Evolutionary conservation across 352 stramenopile genomes (phyloP).

Genomic region (Pythium diclinum): DNA sequence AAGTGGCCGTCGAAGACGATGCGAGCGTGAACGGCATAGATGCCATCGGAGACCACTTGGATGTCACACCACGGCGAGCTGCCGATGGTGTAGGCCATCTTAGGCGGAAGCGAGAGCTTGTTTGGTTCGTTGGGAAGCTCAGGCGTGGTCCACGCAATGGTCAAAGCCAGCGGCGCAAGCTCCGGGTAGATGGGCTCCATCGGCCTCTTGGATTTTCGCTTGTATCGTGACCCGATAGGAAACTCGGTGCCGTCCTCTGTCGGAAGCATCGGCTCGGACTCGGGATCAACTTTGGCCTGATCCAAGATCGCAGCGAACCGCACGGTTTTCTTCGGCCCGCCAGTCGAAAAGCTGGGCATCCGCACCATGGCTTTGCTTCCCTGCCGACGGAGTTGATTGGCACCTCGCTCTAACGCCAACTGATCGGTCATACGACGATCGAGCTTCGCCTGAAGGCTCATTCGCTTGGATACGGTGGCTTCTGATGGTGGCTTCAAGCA

Average conservation of each 20-base stretch:
- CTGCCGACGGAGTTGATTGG: conserved; percentile 8
- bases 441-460: conserved; percentile 17
- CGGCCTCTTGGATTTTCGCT: conserved; percentile 34
- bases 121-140: conserved; percentile 21
- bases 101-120: conserved; percentile 23
- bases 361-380: conserved; percentile 13
- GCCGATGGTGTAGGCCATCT: conserved; percentile 48
- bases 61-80: conserved; percentile 57
- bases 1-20: conserved; percentile 62
- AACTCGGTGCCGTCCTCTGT: conserved; percentile 31
- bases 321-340: conserved; percentile 19
- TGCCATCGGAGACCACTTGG: conserved; percentile 37
- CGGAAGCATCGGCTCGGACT: conserved; percentile 18
- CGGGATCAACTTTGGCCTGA: conserved; percentile 13
- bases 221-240: conserved; percentile 45
- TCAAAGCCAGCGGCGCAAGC: conserved; percentile 12
- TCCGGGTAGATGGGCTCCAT: conserved; percentile 15
- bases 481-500: not conserved
- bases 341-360: conserved; percentile 15
- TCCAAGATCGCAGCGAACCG: conserved; percentile 24
- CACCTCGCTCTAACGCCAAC: conserved; percentile 10
- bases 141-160: conserved; percentile 15
- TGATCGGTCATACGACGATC: conserved; percentile 24
- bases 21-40: conserved; percentile 53
- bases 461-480: not conserved